Evolutionary conservation across 768 basidiomycete genomes (phyloP), one percentile per base, ranked within the genome.

Genomic region (Cystobasidium onofrii): DNA sequence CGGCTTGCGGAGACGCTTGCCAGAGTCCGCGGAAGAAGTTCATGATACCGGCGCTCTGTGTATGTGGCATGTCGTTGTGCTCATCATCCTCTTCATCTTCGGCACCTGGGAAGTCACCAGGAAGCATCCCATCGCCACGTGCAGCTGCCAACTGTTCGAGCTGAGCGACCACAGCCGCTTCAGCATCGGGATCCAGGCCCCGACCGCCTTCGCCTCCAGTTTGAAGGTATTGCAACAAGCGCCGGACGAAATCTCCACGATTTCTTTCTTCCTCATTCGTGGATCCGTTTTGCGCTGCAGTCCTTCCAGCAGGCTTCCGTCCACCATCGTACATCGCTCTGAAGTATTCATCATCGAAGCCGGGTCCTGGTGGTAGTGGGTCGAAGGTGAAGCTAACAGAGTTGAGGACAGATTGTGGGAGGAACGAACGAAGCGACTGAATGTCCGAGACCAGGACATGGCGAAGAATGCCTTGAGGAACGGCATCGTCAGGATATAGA

Each of bases 141-240:
- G n/a, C 29, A 43, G 46, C 66, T 33, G 66, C 34, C 7, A 55
- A 33, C 66, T 70, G 66, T 46, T 70, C 66, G 20, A 70, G 66
- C 34, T 70, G 66, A 54, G 66, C 66, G 18, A 70, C 52, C 4
- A 70, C 66, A 10, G 66, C 66, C 3, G 66, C 66, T 54, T 70
- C 66, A 3, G 66, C 54, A 34, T 70, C 66, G 3, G 66, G 25
- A 33, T 70, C 66, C 50, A 70, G 44, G 9, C 66, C 66, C 27
- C 54, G 25, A 25, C 66, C 52, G 6, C 23, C 54, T 23, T 50
- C 50, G n/a, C 46, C 46, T 29, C 46, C 66, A 10, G 50, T 31
- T 57, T 70, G 66, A 23, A 70, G 66, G 25, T 70, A 70, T 25
- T 70, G 66, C 66, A 70, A 57, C 9, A 70, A 50, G 2, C 66